Evolutionary conservation across 352 stramenopile genomes (phyloP).

Genomic region (Nothophytophthora sp.): DNA sequence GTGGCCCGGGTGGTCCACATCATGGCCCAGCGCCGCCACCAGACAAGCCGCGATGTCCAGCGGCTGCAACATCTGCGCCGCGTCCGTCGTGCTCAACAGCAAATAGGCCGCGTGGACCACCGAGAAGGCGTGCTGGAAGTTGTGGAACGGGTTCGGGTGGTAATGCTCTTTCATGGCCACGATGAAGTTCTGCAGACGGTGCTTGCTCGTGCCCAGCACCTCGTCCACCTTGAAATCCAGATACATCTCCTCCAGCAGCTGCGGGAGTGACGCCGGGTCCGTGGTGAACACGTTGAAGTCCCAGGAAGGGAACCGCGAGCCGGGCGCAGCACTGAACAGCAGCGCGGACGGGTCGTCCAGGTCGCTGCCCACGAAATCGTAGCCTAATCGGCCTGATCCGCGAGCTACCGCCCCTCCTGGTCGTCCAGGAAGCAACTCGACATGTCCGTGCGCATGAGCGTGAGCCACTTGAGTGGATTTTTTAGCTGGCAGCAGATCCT

Average conservation of each 20-base stretch:
- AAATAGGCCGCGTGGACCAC: slow-evolving; percentile 87
- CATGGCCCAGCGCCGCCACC: slow-evolving; percentile 89
- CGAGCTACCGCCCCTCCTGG: slow-evolving; percentile 10
- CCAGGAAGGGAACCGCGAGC: slow-evolving; percentile 52
- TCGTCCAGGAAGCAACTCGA: slow-evolving; percentile 19
- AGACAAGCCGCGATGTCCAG: slow-evolving; percentile 87
- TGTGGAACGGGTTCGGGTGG: slow-evolving; percentile 91
- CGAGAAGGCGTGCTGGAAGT: slow-evolving; percentile 90
- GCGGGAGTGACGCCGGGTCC: slow-evolving; percentile 49
- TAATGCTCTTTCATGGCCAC: slow-evolving; percentile 81
- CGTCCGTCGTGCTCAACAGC: slow-evolving; percentile 77
- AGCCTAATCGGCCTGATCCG: slow-evolving; percentile 32
- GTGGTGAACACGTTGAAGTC: slow-evolving; percentile 82
- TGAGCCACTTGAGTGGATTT: background rate
- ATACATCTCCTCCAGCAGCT: slow-evolving; percentile 76
- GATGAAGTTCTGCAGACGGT: slow-evolving; percentile 79
- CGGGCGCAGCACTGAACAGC: slow-evolving; percentile 28
- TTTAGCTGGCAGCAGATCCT: slow-evolving; percentile 8
- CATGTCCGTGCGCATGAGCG: slow-evolving; percentile 2
- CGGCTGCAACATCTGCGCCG: slow-evolving; percentile 66
- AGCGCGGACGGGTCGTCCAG: slow-evolving; percentile 13
- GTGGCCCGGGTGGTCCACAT: slow-evolving; percentile 91
- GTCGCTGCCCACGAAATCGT: slow-evolving; percentile 21
- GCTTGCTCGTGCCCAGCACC: slow-evolving; percentile 55
- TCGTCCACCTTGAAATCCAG: slow-evolving; percentile 72